These are phyloP conservation scores for Lactarius vividus DNA, from an alignment of 768 basidiomycete genomes.

Conservation along the genomic window DNA sequence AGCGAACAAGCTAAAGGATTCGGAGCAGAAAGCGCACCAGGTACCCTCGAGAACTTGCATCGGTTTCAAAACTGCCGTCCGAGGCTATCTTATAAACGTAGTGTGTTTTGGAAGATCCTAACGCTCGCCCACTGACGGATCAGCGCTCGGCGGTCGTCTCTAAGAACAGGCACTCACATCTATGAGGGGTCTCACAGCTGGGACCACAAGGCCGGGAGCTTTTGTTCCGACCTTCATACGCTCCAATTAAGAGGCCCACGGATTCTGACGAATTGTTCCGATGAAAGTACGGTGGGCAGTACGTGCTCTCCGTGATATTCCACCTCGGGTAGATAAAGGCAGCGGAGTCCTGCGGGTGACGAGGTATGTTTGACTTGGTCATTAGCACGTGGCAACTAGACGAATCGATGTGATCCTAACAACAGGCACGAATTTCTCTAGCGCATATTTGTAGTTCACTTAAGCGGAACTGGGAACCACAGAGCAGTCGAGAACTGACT, in stretches of 20 bases:
- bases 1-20: neutral
- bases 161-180: slow-evolving; percentile 39
- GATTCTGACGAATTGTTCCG: slow-evolving; percentile 61
- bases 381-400: too few species aligned
- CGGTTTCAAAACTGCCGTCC: slow-evolving; percentile 49
- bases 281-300: slow-evolving; percentile 67
- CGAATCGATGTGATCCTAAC: too few species aligned
- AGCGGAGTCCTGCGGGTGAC: too few species aligned
- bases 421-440: too few species aligned
- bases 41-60: slow-evolving; percentile 51
- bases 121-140: neutral
- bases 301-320: slow-evolving; percentile 37
- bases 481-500: too few species aligned
- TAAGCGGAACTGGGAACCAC: too few species aligned
- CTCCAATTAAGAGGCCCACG: slow-evolving; percentile 60
- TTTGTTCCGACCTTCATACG: slow-evolving; percentile 60
- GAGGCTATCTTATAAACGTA: slow-evolving; percentile 49
- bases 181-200: slow-evolving; percentile 55
- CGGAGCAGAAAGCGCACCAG: slow-evolving; percentile 35
- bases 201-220: slow-evolving; percentile 59
- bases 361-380: too few species aligned
- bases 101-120: slow-evolving; percentile 54
- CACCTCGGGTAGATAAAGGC: too few species aligned
- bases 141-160: too few species aligned
- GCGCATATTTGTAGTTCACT: too few species aligned